These are phyloP conservation scores for Heliamphora pulchella DNA, from an alignment of 179 eudicot genomes.

Conservation along the genomic window DNA sequence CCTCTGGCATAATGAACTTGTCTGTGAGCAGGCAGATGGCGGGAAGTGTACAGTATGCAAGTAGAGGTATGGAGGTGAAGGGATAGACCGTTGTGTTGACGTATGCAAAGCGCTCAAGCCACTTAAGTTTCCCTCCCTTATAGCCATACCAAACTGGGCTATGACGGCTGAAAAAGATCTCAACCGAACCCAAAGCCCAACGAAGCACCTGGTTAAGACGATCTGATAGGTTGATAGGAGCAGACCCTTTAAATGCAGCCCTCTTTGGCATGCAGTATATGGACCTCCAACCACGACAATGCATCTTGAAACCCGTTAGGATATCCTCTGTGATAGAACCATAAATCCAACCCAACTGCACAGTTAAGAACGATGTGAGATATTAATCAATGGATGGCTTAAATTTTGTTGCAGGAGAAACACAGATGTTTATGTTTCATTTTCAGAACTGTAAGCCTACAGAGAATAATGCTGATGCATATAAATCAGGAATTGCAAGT, in stretches of 20 bases:
- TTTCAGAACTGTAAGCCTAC: not conserved
- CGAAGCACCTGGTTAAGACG: conserved; percentile 85
- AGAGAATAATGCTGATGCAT: not conserved
- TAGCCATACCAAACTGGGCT: conserved; percentile 71
- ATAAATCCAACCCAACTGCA: conserved; percentile 90
- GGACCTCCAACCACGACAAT: conserved; percentile 92
- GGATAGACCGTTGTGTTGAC: conserved; percentile 81
- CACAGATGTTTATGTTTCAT: conserved; percentile 2
- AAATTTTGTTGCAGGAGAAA: not conserved
- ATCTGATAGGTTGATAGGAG: conserved; percentile 59
- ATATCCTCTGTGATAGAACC: conserved; percentile 90
- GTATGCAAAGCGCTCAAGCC: conserved; percentile 78
- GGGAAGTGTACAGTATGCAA: conserved; percentile 78
- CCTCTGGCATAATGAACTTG: conserved; percentile 93
- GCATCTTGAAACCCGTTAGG: conserved; percentile 92
- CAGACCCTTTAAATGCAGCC: conserved; percentile 35
- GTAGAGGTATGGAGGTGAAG: conserved; percentile 75
- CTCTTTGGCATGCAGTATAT: conserved; percentile 82
- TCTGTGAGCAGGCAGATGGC: conserved; percentile 85
- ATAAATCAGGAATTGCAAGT: not conserved
- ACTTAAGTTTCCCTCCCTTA: conserved; percentile 68
- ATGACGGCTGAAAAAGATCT: conserved; percentile 81
- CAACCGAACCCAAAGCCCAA: conserved; percentile 92
- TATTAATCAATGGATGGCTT: not conserved
- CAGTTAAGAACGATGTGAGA: conserved; percentile 5